Conservation (phyloP, 2,329 filamentous ascomycete genomes). For the Sporothrix brasiliensis region DNA sequence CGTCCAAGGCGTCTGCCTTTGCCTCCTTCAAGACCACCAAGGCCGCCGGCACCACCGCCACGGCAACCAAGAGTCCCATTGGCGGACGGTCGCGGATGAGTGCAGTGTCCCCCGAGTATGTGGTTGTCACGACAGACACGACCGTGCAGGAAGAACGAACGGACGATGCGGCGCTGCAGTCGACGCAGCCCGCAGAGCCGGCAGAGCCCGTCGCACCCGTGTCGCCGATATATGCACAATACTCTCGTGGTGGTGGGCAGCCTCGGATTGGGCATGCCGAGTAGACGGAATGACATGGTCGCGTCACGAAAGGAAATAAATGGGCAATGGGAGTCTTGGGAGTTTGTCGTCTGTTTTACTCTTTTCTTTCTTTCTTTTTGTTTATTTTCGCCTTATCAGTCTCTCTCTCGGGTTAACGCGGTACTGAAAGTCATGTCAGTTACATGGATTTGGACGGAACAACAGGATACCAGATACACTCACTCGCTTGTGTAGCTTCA, state of each 20-base stretch:
- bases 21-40: background rate
- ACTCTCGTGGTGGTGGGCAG: background rate
- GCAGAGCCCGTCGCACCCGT: background rate
- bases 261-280: conserved; percentile 7
- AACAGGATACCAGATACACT: conserved; percentile 27
- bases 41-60: background rate
- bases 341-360: background rate
- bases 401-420: background rate
- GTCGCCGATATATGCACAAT: conserved; percentile 1
- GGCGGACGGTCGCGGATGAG: conserved; percentile 18
- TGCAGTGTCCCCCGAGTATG: background rate
- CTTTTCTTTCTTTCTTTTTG: background rate
- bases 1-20: background rate
- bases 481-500: conserved; percentile 23
- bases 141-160: background rate
- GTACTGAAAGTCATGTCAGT: background rate
- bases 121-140: conserved; percentile 11
- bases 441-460: background rate
- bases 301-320: background rate
- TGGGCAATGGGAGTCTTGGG: conserved; percentile 11
- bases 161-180: background rate
- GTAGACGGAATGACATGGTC: background rate
- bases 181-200: background rate
- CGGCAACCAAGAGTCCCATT: background rate
- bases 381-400: background rate